Conservation (phyloP, 306 rosid species). For the Glycine soja region DNA sequence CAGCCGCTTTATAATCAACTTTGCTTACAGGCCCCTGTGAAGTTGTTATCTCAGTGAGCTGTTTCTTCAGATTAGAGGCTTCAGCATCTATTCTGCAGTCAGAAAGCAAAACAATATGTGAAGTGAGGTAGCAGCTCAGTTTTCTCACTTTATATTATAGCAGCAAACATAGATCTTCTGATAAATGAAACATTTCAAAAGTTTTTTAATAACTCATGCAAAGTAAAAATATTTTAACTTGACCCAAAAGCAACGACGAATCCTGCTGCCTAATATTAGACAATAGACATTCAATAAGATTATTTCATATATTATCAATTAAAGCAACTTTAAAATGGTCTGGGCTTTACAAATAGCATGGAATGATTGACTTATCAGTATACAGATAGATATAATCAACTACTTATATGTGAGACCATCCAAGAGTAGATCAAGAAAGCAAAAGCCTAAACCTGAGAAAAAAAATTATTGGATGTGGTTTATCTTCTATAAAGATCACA, state of each 20-base stretch:
- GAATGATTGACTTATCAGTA: neutral
- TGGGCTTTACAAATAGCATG: neutral
- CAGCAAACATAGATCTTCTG: slow-evolving; percentile 15
- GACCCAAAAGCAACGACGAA: neutral
- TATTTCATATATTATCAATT: neutral
- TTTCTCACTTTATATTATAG: slow-evolving; percentile 35
- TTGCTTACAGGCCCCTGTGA: slow-evolving; percentile 57
- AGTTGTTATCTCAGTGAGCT: slow-evolving; percentile 67
- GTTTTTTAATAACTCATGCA: neutral
- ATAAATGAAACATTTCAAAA: slow-evolving; percentile 4
- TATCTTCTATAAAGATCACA: neutral
- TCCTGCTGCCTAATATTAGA: neutral
- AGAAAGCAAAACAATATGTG: slow-evolving; percentile 45
- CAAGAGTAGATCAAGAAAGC: neutral
- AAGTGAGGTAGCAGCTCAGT: slow-evolving; percentile 27
- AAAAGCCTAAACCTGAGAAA: neutral
- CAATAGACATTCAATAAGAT: neutral
- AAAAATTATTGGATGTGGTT: neutral
- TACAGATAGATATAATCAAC: neutral
- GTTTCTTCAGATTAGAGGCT: slow-evolving; percentile 72
- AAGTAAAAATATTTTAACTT: slow-evolving; percentile 5
- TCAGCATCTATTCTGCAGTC: slow-evolving; percentile 82
- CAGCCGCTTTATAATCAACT: slow-evolving; percentile 57
- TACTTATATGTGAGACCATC: neutral
- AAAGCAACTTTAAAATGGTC: neutral